phyloP scores from a whole-genome alignment of 2,329 filamentous ascomycete genomes.

The Alternaria longipes region DNA sequence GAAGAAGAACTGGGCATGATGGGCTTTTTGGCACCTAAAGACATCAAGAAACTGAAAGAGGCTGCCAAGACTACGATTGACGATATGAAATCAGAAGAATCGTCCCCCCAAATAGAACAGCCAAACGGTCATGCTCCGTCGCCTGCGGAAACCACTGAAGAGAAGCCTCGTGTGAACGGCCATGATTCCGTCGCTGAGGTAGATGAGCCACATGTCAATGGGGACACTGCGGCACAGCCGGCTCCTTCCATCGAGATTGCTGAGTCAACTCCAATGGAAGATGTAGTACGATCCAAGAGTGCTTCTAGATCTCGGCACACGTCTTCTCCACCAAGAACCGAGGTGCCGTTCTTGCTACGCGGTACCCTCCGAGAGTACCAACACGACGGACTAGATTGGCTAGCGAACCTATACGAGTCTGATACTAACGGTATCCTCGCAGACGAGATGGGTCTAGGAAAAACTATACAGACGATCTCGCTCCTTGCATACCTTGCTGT shows the following conservation, averaged over 20 bases:
- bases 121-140: slow-evolving; percentile 46
- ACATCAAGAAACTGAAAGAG: slow-evolving; percentile 49
- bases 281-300: slow-evolving; percentile 25
- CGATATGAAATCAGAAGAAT: slow-evolving; percentile 52
- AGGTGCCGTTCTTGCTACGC: slow-evolving; percentile 71
- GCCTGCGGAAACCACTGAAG: slow-evolving; percentile 55
- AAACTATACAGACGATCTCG: slow-evolving; percentile 97
- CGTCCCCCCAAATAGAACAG: slow-evolving; percentile 22
- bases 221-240: slow-evolving; percentile 9
- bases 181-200: slow-evolving; percentile 8
- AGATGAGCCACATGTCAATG: slow-evolving; percentile 25
- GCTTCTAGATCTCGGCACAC: slow-evolving; percentile 38
- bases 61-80: slow-evolving; percentile 39
- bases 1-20: slow-evolving; percentile 44
- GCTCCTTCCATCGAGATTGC: slow-evolving; percentile 25
- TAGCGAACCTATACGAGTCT: slow-evolving; percentile 89
- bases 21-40: slow-evolving; percentile 46
- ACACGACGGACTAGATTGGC: slow-evolving; percentile 96
- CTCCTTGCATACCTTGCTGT: slow-evolving; percentile 92
- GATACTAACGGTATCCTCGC: slow-evolving; percentile 95
- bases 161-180: slow-evolving; percentile 45
- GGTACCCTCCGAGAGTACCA: slow-evolving; percentile 95
- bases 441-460: slow-evolving; percentile 98
- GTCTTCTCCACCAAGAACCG: slow-evolving; percentile 44
- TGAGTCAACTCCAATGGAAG: slow-evolving; percentile 24